Conservation (phyloP, 345 rosid species). For the Populus deltoides region DNA sequence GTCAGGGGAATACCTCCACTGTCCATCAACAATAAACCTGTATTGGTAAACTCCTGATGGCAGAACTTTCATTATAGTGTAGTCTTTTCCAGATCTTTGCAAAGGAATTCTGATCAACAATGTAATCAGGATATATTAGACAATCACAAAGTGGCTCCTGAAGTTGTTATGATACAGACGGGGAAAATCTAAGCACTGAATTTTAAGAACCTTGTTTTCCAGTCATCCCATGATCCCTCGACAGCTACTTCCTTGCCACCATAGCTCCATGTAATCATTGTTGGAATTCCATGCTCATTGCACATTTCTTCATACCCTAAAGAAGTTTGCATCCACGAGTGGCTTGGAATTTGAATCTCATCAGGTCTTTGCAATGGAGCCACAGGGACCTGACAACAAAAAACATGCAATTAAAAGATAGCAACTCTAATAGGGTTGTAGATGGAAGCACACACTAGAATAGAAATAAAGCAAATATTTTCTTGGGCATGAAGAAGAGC, state of each 20-base stretch:
- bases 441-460: not conserved
- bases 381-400: conserved; percentile 60
- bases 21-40: conserved; percentile 90
- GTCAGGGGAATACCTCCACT: conserved; percentile 78
- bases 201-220: conserved; percentile 61
- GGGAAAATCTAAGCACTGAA: not conserved
- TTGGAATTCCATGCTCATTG: conserved; percentile 76
- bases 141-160: not conserved
- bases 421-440: not conserved
- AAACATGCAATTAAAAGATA: not conserved
- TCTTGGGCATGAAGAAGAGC: not conserved
- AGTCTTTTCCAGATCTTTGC: conserved; percentile 94
- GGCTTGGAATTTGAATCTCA: conserved; percentile 70
- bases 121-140: conserved; percentile 9
- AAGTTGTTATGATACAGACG: not conserved
- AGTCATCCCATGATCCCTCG: conserved; percentile 97
- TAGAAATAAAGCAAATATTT: not conserved
- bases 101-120: conserved; percentile 67
- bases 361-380: conserved; percentile 87
- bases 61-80: conserved; percentile 86
- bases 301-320: conserved; percentile 53
- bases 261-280: conserved; percentile 88
- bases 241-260: conserved; percentile 84
- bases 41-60: conserved; percentile 96
- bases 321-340: conserved; percentile 53